Evolutionary conservation across 441 rosid species (phyloP).

Genomic region (Biscutella auriculata): DNA sequence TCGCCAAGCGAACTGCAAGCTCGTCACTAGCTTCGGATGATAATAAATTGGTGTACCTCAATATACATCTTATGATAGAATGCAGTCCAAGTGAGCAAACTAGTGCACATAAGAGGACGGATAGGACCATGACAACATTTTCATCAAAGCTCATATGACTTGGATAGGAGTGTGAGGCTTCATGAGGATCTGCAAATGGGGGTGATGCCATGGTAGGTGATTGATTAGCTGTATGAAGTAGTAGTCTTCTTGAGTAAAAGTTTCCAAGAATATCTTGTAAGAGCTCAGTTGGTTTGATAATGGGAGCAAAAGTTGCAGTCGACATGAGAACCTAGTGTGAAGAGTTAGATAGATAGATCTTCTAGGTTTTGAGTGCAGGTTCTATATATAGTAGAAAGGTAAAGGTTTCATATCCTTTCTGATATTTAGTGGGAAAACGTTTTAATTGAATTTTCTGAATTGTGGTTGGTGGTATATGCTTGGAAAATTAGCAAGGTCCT

Average conservation of each 20-base stretch:
- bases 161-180: conserved; percentile 10
- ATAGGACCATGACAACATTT: conserved; percentile 35
- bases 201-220: conserved; percentile 26
- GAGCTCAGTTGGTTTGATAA: conserved; percentile 17
- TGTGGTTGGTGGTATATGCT: conserved; percentile 31
- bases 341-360: conserved; percentile 16
- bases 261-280: conserved; percentile 32
- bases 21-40: conserved; percentile 17
- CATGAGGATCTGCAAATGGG: conserved; percentile 8
- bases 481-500: conserved; percentile 12
- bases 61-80: conserved; percentile 29
- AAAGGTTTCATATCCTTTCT: conserved; percentile 16
- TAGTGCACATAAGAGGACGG: conserved; percentile 41
- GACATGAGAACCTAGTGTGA: conserved; percentile 31
- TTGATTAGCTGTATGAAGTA: conserved; percentile 25
- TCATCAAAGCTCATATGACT: conserved; percentile 26
- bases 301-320: conserved; percentile 24
- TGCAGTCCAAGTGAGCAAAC: conserved; percentile 40
- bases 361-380: conserved; percentile 22
- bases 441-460: conserved; percentile 14
- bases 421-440: conserved; percentile 5
- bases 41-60: conserved; percentile 22
- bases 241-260: conserved; percentile 54
- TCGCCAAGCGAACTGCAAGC: conserved; percentile 22
- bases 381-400: conserved; percentile 32